A percentile compares a stretch with the other conserved stretches of the same genome.
These are phyloP conservation scores for Groenewaldozyma sp. DNA, from an alignment of 1,139 yeast species.

Conservation along the genomic window DNA sequence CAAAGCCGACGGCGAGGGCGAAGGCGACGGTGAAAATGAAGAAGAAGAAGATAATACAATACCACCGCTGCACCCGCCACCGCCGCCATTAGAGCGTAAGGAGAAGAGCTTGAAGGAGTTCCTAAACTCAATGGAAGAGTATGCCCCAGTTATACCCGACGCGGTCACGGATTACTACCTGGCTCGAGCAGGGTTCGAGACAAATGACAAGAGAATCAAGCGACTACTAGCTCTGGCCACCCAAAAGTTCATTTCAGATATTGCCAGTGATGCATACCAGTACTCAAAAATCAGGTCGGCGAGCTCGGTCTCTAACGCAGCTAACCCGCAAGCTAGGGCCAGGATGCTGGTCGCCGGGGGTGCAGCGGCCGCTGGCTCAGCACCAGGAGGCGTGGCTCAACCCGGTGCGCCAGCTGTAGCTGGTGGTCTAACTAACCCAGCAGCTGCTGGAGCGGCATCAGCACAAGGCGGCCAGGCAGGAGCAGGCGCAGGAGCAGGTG, in stretches of 20 bases:
- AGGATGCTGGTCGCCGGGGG: slow-evolving; percentile 60
- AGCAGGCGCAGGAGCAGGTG: slow-evolving; percentile 5
- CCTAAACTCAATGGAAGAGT: slow-evolving; percentile 81
- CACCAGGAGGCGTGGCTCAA: slow-evolving; percentile 5
- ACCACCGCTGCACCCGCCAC: slow-evolving; percentile 32
- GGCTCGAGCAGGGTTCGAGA: slow-evolving; percentile 79
- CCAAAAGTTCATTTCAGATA: slow-evolving; percentile 87
- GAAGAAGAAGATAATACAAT: slow-evolving; percentile 11
- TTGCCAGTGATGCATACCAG: slow-evolving; percentile 95
- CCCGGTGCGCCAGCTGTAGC: not conserved
- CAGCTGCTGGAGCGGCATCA: slow-evolving; percentile 24
- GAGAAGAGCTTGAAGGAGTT: slow-evolving; percentile 86
- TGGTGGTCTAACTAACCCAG: slow-evolving; percentile 8
- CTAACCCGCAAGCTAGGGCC: slow-evolving; percentile 82
- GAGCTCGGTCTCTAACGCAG: slow-evolving; percentile 70
- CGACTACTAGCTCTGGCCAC: slow-evolving; percentile 88
- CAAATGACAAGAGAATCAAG: slow-evolving; percentile 71
- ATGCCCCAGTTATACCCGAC: slow-evolving; percentile 94
- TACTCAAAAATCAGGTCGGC: slow-evolving; percentile 83
- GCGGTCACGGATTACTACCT: slow-evolving; percentile 94
- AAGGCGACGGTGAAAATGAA: slow-evolving; percentile 8
- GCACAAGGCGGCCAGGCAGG: not conserved
- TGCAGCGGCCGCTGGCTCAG: slow-evolving; percentile 9
- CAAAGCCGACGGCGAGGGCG: slow-evolving; percentile 5
- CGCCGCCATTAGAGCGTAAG: slow-evolving; percentile 66